These are phyloP conservation scores for Thymus quinquecostatus DNA, from an alignment of 257 asterid genomes.

Conservation along the genomic window DNA sequence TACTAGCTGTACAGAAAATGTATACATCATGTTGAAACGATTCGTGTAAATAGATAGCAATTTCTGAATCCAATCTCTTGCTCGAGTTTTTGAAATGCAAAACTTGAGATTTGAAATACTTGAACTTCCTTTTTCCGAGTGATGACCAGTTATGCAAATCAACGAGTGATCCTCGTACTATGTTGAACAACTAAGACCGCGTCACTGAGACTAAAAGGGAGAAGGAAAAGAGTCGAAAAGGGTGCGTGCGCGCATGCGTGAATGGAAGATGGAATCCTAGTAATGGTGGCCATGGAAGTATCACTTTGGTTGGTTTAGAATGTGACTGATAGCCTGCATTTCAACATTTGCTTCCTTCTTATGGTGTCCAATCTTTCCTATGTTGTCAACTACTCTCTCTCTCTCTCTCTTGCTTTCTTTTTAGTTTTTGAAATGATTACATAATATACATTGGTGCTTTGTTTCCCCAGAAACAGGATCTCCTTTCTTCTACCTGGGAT, in stretches of 20 bases:
- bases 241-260: neutral
- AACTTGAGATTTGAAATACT: neutral
- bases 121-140: no score
- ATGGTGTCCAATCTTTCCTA: constrained; percentile 50
- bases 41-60: neutral
- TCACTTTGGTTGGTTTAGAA: constrained; percentile 49
- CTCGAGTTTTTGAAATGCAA: neutral
- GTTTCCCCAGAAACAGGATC: neutral
- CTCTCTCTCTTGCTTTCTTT: neutral
- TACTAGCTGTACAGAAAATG: neutral
- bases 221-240: neutral
- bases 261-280: neutral
- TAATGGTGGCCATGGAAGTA: constrained; percentile 36
- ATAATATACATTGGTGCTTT: constrained; percentile 2
- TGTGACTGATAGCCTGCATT: constrained; percentile 39
- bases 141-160: neutral
- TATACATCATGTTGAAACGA: neutral
- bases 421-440: constrained; percentile 24
- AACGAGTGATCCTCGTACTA: neutral
- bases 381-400: constrained; percentile 19
- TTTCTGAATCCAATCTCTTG: neutral
- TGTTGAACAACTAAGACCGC: no score
- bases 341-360: constrained; percentile 10
- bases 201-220: neutral
- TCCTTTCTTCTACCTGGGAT: neutral